A percentile compares a stretch with the other conserved stretches of the same genome.
These are phyloP conservation scores for Cryptococcus amylolentus DNA, from an alignment of 1,284 basidiomycete genomes.

Conservation along the genomic window DNA sequence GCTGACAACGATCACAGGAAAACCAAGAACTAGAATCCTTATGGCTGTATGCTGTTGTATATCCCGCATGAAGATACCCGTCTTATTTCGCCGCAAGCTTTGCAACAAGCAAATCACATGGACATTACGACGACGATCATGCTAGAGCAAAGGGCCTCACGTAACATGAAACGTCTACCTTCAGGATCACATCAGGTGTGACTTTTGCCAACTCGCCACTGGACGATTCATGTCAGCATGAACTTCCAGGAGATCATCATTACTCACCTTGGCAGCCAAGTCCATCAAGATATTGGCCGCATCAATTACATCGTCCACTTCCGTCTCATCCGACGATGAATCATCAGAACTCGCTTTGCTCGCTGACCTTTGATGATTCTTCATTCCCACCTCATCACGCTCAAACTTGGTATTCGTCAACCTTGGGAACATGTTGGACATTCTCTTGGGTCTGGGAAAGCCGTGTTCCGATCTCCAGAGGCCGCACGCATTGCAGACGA, in stretches of 20 bases:
- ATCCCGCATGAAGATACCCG: slow-evolving; percentile 19
- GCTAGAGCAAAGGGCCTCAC: too few species aligned
- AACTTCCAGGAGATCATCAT: too few species aligned
- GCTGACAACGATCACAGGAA: slow-evolving; percentile 5
- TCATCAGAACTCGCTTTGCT: background rate
- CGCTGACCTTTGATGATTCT: background rate
- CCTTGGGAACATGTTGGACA: background rate
- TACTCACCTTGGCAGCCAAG: background rate
- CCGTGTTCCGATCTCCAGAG: background rate
- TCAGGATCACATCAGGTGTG: too few species aligned
- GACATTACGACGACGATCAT: too few species aligned
- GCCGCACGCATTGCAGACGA: slow-evolving; percentile 3
- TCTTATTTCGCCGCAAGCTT: background rate
- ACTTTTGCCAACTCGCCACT: too few species aligned
- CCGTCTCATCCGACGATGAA: background rate
- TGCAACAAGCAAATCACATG: too few species aligned
- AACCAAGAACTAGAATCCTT: slow-evolving; percentile 16
- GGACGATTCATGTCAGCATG: too few species aligned
- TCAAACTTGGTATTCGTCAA: background rate
- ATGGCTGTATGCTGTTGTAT: slow-evolving; percentile 1
- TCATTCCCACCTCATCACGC: too few species aligned
- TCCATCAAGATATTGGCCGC: slow-evolving; percentile 1
- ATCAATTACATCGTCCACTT: background rate
- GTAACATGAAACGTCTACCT: too few species aligned
- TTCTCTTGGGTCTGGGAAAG: background rate